phyloP scores from a whole-genome alignment of 257 asterid genomes.

The Lithospermum erythrorhizon region DNA sequence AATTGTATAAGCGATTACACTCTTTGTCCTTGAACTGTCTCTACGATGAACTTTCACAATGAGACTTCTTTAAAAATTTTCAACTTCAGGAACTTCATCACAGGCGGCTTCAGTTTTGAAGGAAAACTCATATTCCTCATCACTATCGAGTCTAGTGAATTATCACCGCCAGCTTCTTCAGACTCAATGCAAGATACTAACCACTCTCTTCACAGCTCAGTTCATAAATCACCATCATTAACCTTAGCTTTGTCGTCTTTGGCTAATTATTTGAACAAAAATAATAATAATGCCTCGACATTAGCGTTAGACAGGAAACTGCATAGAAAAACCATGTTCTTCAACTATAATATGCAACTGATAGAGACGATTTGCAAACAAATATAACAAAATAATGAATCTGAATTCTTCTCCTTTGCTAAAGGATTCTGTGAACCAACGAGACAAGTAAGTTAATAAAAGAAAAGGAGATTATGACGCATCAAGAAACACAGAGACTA shows the following conservation, averaged over 20 bases:
- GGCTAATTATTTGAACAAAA: constrained; percentile 36
- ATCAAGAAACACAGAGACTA: background rate
- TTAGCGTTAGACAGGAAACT: background rate
- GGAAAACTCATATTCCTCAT: constrained; percentile 72
- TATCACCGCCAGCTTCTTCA: constrained; percentile 67
- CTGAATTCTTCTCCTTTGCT: background rate
- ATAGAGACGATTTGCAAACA: background rate
- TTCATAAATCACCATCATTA: constrained; percentile 44
- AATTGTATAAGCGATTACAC: constrained; percentile 47
- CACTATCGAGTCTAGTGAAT: constrained; percentile 60
- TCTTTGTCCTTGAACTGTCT: constrained; percentile 39
- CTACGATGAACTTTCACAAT: constrained; percentile 56
- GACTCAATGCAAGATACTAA: no score
- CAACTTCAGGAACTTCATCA: constrained; percentile 49
- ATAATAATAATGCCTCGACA: background rate
- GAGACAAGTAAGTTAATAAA: background rate
- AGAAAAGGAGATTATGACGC: background rate
- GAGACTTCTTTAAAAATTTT: constrained; percentile 52
- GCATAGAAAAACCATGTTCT: background rate
- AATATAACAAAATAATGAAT: no score
- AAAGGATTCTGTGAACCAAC: background rate
- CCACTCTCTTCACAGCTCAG: no score
- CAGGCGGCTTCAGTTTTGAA: constrained; percentile 60
- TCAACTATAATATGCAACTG: background rate
- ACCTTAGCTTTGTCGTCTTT: constrained; percentile 59